These are phyloP conservation scores for Calonectria multiphialidica DNA, from an alignment of 2,329 filamentous ascomycete genomes.

Conservation along the genomic window DNA sequence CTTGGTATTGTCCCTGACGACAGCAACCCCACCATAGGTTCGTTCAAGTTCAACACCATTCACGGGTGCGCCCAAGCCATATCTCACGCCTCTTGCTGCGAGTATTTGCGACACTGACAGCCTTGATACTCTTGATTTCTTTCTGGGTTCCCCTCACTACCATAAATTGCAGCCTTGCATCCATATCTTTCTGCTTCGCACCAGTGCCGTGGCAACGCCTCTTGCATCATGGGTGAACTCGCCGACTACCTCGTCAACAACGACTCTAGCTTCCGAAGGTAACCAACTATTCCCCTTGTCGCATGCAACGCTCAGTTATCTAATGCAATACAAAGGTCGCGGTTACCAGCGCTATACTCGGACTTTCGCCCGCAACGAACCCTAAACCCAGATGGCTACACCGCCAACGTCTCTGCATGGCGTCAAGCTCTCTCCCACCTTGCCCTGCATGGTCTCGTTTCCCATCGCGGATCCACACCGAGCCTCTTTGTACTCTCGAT, in stretches of 20 bases:
- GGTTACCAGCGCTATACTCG: constrained; percentile 88
- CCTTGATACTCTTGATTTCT: neutral
- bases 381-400: constrained; percentile 87
- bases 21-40: constrained; percentile 18
- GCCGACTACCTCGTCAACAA: constrained; percentile 73
- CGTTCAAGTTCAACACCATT: neutral
- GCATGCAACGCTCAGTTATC: neutral
- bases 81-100: neutral
- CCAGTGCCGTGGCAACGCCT: neutral
- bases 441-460: constrained; percentile 69
- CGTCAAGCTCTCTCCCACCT: constrained; percentile 79
- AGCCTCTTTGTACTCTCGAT: constrained; percentile 66
- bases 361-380: constrained; percentile 82
- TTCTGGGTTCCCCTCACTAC: neutral
- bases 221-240: constrained; percentile 71
- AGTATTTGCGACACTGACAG: neutral
- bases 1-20: constrained; percentile 14
- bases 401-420: constrained; percentile 85
- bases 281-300: constrained; percentile 3
- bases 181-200: neutral
- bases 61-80: neutral
- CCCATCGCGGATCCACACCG: constrained; percentile 53
- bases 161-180: neutral
- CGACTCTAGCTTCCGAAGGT: constrained; percentile 73
- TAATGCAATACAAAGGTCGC: constrained; percentile 65